These are phyloP conservation scores for Zygoascus biomembranicola DNA, from an alignment of 805 yeast species.

Conservation along the genomic window DNA sequence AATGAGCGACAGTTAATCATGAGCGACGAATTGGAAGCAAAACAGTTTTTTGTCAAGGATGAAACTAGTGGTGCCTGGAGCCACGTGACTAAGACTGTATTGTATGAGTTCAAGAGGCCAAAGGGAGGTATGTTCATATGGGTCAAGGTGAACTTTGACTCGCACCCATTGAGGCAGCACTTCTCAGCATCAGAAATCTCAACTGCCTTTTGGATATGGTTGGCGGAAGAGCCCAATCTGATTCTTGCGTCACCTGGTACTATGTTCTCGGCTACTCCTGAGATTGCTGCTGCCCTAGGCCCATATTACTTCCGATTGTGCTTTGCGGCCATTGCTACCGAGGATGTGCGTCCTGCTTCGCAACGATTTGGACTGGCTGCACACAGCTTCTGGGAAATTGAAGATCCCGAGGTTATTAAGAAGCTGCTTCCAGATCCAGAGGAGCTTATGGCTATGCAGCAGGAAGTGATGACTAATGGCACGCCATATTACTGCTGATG, in stretches of 20 bases:
- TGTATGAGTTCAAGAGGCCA: slow-evolving; percentile 25
- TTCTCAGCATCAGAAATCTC: slow-evolving; percentile 9
- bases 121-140: slow-evolving; percentile 48
- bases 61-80: slow-evolving; percentile 1
- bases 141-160: slow-evolving; percentile 41
- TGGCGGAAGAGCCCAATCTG: slow-evolving; percentile 9
- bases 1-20: slow-evolving; percentile 80
- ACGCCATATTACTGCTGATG: not conserved
- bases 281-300: slow-evolving; percentile 1
- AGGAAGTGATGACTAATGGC: not conserved
- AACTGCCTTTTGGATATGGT: slow-evolving; percentile 10
- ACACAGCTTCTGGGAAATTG: slow-evolving; percentile 9
- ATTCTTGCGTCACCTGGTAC: slow-evolving; percentile 13
- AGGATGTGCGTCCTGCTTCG: slow-evolving; percentile 6
- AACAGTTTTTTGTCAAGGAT: slow-evolving; percentile 12
- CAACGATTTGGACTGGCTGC: slow-evolving; percentile 12
- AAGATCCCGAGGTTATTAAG: slow-evolving; percentile 5
- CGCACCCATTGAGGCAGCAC: slow-evolving; percentile 32
- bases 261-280: slow-evolving; percentile 10
- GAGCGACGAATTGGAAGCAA: slow-evolving; percentile 48
- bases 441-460: not conserved
- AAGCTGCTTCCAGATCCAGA: slow-evolving; percentile 2
- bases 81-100: not conserved
- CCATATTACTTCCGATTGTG: slow-evolving; percentile 11
- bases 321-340: slow-evolving; percentile 15